Evolutionary conservation across 2,329 filamentous ascomycete genomes (phyloP), one percentile per base, ranked within the genome.

Genomic region (Pestalotiopsis sp.): DNA sequence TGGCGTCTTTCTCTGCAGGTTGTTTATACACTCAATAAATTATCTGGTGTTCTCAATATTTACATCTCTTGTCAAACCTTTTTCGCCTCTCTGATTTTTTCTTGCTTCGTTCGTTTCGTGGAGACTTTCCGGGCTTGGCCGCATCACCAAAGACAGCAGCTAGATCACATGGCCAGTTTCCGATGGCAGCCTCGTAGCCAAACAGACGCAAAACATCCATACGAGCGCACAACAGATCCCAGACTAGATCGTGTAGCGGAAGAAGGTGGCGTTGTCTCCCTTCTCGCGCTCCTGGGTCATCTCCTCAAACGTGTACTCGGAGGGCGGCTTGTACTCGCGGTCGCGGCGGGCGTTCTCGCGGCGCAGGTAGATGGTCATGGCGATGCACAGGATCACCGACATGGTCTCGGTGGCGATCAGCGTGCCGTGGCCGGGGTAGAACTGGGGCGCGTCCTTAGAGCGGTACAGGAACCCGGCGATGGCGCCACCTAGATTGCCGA

Each of bases 361-460:
- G 56, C 85, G 82, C 31, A 88, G 84, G 78, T 89, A 90, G 36
- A 83, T 76, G 23, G 86, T 87, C 88, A 91, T 90, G 73, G 85
- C 80, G 59, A 83, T 75, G 58, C 82, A 85, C 13, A 90, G 80
- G 63, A 82, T 68, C 68, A 84, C 81, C 20, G 84, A 83, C 82
- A 89, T 85, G 71, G 77, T 78, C 27, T 66, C 62, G 27, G 81
- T 70, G 0, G 77, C 83, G 31, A 87, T 81, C 49, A 86, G 77
- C 23, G 83, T 82, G 27, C 77, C 77, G 70, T 86, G 83, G 1
- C 85, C 85, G 11, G 75, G 76, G 38, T 81, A 79, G 72, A 83
- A 87, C 36, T 81, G 74, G 39, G 82, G 80, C 2, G 74, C 73
- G 71, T 87, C 81, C 36, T 80, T 78, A 25, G 78, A 68, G 5